Evolutionary conservation across 148 eudicot genomes (phyloP), one percentile per base, ranked within the genome.

Genomic region (Fallopia convolvulus): DNA sequence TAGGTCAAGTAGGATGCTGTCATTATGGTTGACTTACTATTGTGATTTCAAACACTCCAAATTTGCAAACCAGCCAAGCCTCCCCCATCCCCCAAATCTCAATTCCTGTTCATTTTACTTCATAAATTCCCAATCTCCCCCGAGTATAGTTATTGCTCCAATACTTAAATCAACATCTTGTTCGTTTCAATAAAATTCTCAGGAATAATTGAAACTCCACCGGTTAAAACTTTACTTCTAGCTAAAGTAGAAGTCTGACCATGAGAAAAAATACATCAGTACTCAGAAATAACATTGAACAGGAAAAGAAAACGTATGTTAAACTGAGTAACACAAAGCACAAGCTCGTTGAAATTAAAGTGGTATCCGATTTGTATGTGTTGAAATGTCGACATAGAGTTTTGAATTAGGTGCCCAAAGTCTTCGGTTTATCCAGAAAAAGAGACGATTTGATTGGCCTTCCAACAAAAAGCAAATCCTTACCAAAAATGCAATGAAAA

Each of bases 191-290:
- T 6, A 8, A 20, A 20, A 58, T 21, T 32, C 65, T 58, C 30
- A 8, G 65, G 6, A 58, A 58, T 6, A 21, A 23, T 21, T 58
- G 32, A 11, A 23, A 58, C 3, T 15, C 7, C 70, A 23, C 39
- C 70, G 15, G 26, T 12, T 17, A 63, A 63, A 63, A 63, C 0
- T 30, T 12, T 65, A 65, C 18, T 32, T 13, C 32, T 12, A 11
- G 32, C n/a, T 65, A 30, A 30, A 65, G 41, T 33, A 65, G 70
- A 65, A 65, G 41, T 65, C 32, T 68, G 44, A 68, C 72, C 72
- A 30, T 30, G 41, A 65, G 30, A 23, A 23, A 18, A 52, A 17
- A 52, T 11, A 47, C 14, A 47, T 52, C 13, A 58, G 65, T 58
- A 8, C 13, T 10, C 66, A 30, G 6, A 68, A 68, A 9, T 5